phyloP scores from a whole-genome alignment of 1,284 basidiomycete species.

The Ceratobasidium sp. region DNA sequence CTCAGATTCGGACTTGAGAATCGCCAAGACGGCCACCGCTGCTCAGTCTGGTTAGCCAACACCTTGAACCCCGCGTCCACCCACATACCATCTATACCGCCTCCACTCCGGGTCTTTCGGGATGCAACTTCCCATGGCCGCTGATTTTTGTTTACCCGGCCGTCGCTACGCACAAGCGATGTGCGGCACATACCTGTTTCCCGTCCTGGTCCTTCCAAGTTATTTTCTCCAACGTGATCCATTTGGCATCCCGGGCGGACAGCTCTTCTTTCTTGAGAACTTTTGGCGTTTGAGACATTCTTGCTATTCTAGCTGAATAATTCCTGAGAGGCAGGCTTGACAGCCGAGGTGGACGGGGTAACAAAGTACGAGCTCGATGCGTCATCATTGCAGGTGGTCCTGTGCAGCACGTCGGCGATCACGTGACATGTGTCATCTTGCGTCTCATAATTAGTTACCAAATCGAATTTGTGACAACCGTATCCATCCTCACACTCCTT shows the following conservation, averaged over 20 bases:
- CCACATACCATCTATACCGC: constrained; percentile 79
- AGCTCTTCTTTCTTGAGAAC: constrained; percentile 60
- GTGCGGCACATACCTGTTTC: constrained; percentile 63
- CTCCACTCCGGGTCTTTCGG: constrained; percentile 75
- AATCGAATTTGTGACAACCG: constrained; percentile 15
- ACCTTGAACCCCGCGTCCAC: too few relatives aligned
- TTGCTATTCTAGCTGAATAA: constrained; percentile 48
- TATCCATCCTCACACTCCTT: constrained; percentile 13
- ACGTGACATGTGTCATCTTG: neutral
- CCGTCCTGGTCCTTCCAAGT: constrained; percentile 79
- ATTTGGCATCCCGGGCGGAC: constrained; percentile 71
- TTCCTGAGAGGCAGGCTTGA: neutral
- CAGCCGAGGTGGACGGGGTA: constrained; percentile 13
- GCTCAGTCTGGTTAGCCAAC: neutral
- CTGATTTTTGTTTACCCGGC: constrained; percentile 56
- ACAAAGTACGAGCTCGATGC: constrained; percentile 2
- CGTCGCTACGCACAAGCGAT: neutral
- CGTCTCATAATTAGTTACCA: constrained; percentile 20
- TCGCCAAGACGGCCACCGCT: constrained; percentile 86
- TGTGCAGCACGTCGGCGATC: neutral
- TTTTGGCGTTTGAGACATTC: constrained; percentile 55
- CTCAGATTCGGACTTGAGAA: constrained; percentile 74
- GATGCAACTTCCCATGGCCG: constrained; percentile 88
- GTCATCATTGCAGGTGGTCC: constrained; percentile 21
- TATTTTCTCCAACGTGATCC: constrained; percentile 79